Percentiles rank a stretch among this genome's conserved stretches.
These are phyloP conservation scores for Saitozyma sp. DNA, from an alignment of 768 basidiomycete genomes.

Conservation along the genomic window DNA sequence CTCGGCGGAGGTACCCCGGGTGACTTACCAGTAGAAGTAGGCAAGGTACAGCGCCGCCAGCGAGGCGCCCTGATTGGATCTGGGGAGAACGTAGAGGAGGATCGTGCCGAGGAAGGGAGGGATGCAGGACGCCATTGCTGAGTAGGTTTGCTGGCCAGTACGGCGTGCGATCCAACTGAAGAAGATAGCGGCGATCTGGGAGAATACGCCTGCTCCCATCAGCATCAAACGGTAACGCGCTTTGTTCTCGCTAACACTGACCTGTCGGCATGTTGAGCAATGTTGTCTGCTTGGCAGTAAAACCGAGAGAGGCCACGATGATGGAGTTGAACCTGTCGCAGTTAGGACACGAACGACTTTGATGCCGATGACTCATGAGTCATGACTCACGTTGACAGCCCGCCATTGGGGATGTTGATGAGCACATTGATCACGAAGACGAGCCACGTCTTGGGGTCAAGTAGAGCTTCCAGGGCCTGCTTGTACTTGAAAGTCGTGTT, in stretches of 20 bases:
- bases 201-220: conserved; percentile 24
- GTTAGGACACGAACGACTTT: background rate
- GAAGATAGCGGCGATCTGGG: conserved; percentile 20
- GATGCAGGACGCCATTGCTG: conserved; percentile 26
- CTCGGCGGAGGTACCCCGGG: too few species aligned
- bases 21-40: conserved; percentile 33
- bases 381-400: conserved; percentile 6
- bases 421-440: conserved; percentile 35
- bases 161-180: conserved; percentile 28
- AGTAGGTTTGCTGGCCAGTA: conserved; percentile 7
- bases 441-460: conserved; percentile 38
- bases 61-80: conserved; percentile 32
- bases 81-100: conserved; percentile 32
- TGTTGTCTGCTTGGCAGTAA: conserved; percentile 14
- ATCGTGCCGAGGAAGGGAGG: conserved; percentile 32
- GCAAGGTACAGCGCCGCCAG: conserved; percentile 36
- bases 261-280: conserved; percentile 32
- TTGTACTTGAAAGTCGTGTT: conserved; percentile 31
- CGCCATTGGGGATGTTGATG: conserved; percentile 40
- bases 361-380: too few species aligned
- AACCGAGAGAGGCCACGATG: conserved; percentile 25
- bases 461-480: conserved; percentile 31
- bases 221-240: too few species aligned
- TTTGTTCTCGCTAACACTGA: conserved; percentile 28
- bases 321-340: conserved; percentile 27